Base-by-base conservation (phyloP, 257 asterid genomes). In the Craterostigma plantagineum region DNA sequence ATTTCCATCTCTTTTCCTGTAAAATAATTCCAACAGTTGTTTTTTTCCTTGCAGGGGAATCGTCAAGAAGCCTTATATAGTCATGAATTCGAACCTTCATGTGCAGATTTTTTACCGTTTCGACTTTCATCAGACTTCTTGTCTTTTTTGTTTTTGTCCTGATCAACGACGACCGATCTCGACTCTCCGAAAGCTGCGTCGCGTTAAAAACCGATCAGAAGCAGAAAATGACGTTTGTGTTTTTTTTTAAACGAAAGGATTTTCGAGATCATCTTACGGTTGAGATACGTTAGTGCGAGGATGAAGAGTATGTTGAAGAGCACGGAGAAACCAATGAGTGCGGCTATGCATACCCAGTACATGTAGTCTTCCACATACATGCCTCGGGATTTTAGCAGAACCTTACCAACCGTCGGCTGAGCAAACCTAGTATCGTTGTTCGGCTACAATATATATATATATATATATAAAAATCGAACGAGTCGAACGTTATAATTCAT, bases 121-220 rank as follows among this genome's bases (percentile, higher is more conserved):
- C 3, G 40, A 35, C 11, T 35, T 46, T 33, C 18, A 5, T 34
- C 43, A 11, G 16, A 51, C 34, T 54, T 52, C 59, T 36, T 42
- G 45, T 65, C 61, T 61, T 58, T 61, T 15, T 56, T 60, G 57
- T 63, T 68, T 8, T 53, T 50, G 54, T 70, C 67, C 41, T 49
- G 65, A 3, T 68, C 92, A 8, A 48, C 53, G 45, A 62, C 30
- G 48, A 79, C 52, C 54, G 85, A 54, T 61, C 54, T 79, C 34
- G 93, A 69, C 34, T 70, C 75, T 52, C 92, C 90, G 33, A 63
- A 62, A 18, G 95, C 98, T 87, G 69, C 79, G 68, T 9, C 33
- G 41, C n/a, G 35, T 11, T 40, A 8, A 1, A 1, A 40, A 16
- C 14, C 13, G 8, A 8, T 23, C 30, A 23, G 30, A 23, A 23